Base-by-base conservation (phyloP, 805 yeast species). In the Zygoascus ofunaensis region DNA sequence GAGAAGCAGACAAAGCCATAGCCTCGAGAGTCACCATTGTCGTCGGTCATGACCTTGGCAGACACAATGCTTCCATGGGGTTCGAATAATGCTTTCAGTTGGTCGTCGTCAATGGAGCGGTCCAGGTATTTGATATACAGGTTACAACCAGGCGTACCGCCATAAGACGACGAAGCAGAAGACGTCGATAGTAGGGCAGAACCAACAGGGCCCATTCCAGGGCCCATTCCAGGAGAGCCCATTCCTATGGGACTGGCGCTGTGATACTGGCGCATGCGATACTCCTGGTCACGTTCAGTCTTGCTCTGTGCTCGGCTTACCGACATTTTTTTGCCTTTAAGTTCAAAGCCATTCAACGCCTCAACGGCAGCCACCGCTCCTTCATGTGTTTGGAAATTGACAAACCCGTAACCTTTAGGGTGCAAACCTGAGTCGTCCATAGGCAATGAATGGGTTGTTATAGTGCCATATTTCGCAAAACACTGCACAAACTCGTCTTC, bases 1-100 rank as follows among this genome's bases (percentile, higher is more conserved):
- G 76, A 78, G 58, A 73, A 85, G 63, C 87, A 82, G 43, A 84
- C 85, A 66, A 85, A 85, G 37, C 92, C 94, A 58, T 81, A 85
- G 18, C 92, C 89, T 58, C 79, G 76, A 19, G 90, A 81, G 47
- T 68, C 68, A 26, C 69, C 70, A n/a, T 51, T 46, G 33, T 66
- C 69, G 28, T 45, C 46, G 3, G 77, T 73, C 64, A 78, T 76
- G 34, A 45, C 48, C 30, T 45, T 45, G 3, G 77, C 74, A 36
- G 79, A 73, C 5, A 73, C 67, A 30, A 78, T 72, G 22, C 62
- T 65, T 12, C 84, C 83, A 57, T 61, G 77, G 41, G 55, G 52
- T 18, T 58, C 53, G 55, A 76, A 78, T 45, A 70, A 61, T 2
- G 62, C 57, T 22, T 54, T 45, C 26, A 78, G 62, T 50, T 74